These are phyloP conservation scores for Fusarium sp. DNA, from an alignment of 2,329 filamentous ascomycete species.

Conservation along the genomic window DNA sequence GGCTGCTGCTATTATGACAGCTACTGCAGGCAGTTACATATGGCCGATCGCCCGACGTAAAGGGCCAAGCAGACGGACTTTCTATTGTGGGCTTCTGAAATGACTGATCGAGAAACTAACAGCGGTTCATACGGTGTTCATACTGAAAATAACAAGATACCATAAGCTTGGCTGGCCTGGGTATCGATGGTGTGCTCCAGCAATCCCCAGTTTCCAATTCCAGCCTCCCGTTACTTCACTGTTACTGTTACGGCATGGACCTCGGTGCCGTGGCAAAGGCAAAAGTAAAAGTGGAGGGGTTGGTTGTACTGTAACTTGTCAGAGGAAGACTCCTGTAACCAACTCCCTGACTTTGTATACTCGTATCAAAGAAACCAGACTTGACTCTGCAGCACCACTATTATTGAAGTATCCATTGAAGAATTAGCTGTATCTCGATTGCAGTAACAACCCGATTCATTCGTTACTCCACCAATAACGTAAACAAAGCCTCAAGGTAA, in stretches of 20 bases:
- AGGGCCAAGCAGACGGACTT: neutral
- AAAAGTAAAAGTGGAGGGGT: slow-evolving; percentile 30
- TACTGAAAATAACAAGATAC: neutral
- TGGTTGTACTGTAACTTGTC: neutral
- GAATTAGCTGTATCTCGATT: neutral
- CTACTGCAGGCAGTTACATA: neutral
- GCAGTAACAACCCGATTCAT: neutral
- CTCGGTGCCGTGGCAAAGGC: slow-evolving; percentile 24
- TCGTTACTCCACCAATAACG: slow-evolving; percentile 1
- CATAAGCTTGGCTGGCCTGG: slow-evolving; percentile 20
- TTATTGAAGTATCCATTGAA: neutral
- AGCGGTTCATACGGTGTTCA: neutral
- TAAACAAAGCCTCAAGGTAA: neutral
- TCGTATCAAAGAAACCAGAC: neutral
- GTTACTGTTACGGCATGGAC: slow-evolving; percentile 13
- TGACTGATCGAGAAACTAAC: neutral
- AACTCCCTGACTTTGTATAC: neutral
- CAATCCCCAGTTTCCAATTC: slow-evolving; percentile 16
- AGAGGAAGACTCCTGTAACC: neutral
- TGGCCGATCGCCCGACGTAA: slow-evolving; percentile 27
- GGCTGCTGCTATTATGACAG: neutral
- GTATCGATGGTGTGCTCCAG: slow-evolving; percentile 34
- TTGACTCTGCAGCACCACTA: neutral
- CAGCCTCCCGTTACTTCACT: neutral
- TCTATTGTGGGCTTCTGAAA: neutral